These are phyloP conservation scores for Dinochytrium kinnereticum DNA, from an alignment of 371 early-diverging fungal genomes.

Conservation along the genomic window DNA sequence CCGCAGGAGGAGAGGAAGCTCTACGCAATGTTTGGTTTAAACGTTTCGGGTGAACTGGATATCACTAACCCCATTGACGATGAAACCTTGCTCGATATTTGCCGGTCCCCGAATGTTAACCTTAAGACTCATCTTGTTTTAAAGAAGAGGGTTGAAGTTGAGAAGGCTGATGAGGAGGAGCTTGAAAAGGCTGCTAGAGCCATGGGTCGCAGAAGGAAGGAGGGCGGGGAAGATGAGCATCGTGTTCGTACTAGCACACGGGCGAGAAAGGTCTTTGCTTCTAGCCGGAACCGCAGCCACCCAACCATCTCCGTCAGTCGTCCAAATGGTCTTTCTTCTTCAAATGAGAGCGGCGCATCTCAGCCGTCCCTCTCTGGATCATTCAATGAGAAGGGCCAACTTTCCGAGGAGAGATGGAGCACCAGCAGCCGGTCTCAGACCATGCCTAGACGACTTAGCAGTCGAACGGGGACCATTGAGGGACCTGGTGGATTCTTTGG, in stretches of 20 bases:
- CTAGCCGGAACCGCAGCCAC: too few species aligned
- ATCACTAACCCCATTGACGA: constrained; percentile 13
- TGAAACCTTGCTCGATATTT: constrained; percentile 20
- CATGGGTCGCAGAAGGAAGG: not conserved
- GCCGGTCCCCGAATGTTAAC: constrained; percentile 9
- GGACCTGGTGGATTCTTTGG: constrained; percentile 7
- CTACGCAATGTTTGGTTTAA: constrained; percentile 15
- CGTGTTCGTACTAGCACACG: not conserved
- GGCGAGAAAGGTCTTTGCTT: not conserved
- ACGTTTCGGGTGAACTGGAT: constrained; percentile 17
- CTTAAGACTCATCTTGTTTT: constrained; percentile 21
- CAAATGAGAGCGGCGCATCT: too few species aligned
- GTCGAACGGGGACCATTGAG: not conserved
- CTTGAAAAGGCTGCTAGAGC: not conserved
- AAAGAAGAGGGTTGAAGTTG: constrained; percentile 19
- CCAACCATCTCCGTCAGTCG: too few species aligned
- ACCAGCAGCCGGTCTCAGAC: not conserved
- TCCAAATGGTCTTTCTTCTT: too few species aligned
- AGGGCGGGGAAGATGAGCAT: not conserved
- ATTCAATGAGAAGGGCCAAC: too few species aligned
- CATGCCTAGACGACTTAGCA: constrained; percentile 4
- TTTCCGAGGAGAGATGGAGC: not conserved
- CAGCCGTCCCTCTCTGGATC: too few species aligned
- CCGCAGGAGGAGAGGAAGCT: not conserved
- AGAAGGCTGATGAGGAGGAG: constrained; percentile 3